phyloP scores from a whole-genome alignment of 306 rosid species.

The Fragaria nilgerrensis region DNA sequence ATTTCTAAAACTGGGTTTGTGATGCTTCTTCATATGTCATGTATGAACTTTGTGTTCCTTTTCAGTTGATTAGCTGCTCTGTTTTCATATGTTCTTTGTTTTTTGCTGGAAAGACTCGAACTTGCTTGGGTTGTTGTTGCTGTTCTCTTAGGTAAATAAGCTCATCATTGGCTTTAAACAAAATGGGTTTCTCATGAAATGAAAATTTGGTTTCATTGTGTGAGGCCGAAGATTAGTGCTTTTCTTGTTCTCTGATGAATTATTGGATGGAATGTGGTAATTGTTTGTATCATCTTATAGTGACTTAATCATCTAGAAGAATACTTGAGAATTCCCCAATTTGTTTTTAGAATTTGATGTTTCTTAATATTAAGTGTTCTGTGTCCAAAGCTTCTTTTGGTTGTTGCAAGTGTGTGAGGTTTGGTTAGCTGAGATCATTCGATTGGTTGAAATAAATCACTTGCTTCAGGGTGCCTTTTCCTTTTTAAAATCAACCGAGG shows the following conservation, averaged over 20 bases:
- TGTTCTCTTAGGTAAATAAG: background rate
- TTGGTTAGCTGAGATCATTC: background rate
- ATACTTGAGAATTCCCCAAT: background rate
- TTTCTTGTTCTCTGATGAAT: background rate
- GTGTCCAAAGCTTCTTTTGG: background rate
- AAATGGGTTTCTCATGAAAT: constrained; percentile 5
- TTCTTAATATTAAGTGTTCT: background rate
- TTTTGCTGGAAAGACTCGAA: background rate
- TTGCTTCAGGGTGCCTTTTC: background rate
- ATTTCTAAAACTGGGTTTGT: constrained; percentile 27
- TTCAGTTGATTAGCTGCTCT: constrained; percentile 15
- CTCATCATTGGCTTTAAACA: constrained; percentile 4
- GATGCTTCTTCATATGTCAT: background rate
- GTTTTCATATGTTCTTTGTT: constrained; percentile 12
- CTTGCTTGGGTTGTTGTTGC: background rate
- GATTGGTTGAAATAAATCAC: background rate
- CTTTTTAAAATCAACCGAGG: background rate
- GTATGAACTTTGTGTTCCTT: constrained; percentile 18
- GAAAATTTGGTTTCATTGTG: background rate
- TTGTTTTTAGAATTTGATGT: background rate
- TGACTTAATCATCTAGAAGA: background rate
- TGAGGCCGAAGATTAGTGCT: background rate
- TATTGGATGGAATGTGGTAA: background rate
- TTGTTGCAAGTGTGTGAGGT: background rate
- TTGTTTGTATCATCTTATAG: background rate